Base-by-base conservation (phyloP, 306 rosid genomes). In the Pterocarpus macrocarpus region DNA sequence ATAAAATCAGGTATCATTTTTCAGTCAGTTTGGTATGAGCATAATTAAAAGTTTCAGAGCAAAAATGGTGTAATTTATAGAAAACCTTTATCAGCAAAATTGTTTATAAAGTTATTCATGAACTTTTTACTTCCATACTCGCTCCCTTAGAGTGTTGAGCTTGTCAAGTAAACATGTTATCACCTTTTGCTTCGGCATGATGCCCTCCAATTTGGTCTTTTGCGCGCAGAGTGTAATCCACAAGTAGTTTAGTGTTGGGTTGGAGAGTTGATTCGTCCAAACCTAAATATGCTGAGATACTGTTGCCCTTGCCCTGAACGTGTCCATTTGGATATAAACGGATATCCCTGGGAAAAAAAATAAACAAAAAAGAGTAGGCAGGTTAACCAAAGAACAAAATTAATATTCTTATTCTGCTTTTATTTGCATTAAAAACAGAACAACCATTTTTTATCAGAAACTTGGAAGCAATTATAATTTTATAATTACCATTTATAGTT, bases 401-500 rank as follows among this genome's bases (percentile, higher is more conserved):
- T 5, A 62, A 4, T 39, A 5, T 22, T 22, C 0, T 41, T 5
- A 13, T 56, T 34, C 34, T 32, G 43, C 8, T 41, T 43, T 45
- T 12, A 5, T 69, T 22, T 70, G 11, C 75, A 70, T 13, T 2
- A 33, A 70, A 13, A 69, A 16, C 38, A 7, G 10, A 5, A 43
- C 2, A 13, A 49, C n/a, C 4, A 4, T 49, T 13, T 22, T 22
- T 22, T 22, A 22, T 22, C 28, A 22, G 28, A 22, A 49, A 14
- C 55, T 75, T 39, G 28, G 43, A 55, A 61, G 65, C 5, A 55
- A 43, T 9, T 76, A 15, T n/a, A 7, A 22, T 22, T 22, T 22
- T 22, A 22, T 22, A 22, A 22, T 22, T 56, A 85, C 90, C 90
- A 86, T 83, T 36, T 76, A 35, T 86, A 80, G 67, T 83, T 67